These are phyloP conservation scores for Roridomyces roridus DNA, from an alignment of 768 basidiomycete species.

Conservation along the genomic window DNA sequence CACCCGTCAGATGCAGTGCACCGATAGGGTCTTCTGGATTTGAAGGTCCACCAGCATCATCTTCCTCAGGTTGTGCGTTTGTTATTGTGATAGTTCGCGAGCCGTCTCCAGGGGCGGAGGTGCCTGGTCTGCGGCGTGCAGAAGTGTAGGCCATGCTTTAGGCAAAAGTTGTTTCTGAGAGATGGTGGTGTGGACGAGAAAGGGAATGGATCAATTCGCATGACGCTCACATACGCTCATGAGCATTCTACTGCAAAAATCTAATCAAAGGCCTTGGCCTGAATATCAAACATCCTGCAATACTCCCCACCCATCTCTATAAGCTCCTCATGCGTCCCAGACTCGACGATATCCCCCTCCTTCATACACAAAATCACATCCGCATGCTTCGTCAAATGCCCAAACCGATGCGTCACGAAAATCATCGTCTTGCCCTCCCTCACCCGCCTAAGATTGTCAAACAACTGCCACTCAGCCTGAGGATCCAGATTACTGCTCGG, in stretches of 20 bases:
- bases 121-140: slow-evolving; percentile 38
- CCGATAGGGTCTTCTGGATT: slow-evolving; percentile 40
- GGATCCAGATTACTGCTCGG: slow-evolving; percentile 10
- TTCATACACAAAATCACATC: slow-evolving; percentile 63
- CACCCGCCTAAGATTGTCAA: slow-evolving; percentile 1
- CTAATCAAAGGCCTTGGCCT: slow-evolving; percentile 34
- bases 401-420: slow-evolving; percentile 65
- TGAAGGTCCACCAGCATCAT: slow-evolving; percentile 14
- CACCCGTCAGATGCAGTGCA: slow-evolving; percentile 62
- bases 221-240: no score
- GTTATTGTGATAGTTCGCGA: slow-evolving; percentile 62
- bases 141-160: slow-evolving; percentile 29
- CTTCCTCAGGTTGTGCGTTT: slow-evolving; percentile 37
- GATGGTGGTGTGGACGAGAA: no score
- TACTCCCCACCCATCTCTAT: slow-evolving; percentile 46
- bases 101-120: slow-evolving; percentile 53
- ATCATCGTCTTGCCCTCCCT: slow-evolving; percentile 17
- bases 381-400: slow-evolving; percentile 54
- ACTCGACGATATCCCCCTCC: slow-evolving; percentile 44
- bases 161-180: no score
- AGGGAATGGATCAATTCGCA: no score
- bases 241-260: no score
- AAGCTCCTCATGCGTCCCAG: slow-evolving; percentile 49
- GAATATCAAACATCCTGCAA: slow-evolving; percentile 47
- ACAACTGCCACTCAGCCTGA: slow-evolving; percentile 12